Evolutionary conservation across 805 yeast species (phyloP).

Genomic region (Yarrowia osloensis): DNA sequence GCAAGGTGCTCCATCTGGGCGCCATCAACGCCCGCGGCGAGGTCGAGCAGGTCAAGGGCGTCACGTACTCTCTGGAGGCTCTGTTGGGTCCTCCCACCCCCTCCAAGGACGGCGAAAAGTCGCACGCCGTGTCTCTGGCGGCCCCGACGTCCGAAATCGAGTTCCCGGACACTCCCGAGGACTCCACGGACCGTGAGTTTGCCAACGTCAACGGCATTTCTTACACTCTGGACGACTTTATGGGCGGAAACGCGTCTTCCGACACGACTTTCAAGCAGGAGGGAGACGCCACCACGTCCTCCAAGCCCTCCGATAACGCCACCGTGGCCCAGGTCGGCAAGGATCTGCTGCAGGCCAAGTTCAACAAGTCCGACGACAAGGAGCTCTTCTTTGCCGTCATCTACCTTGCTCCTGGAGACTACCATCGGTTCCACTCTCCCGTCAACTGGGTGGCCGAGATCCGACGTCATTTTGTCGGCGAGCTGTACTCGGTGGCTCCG

Average conservation of each 20-base stretch:
- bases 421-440: slow-evolving; percentile 96
- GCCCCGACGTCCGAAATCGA: slow-evolving; percentile 35
- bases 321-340: slow-evolving; percentile 35
- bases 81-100: slow-evolving; percentile 59
- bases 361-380: slow-evolving; percentile 47
- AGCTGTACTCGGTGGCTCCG: slow-evolving; percentile 93
- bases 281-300: slow-evolving; percentile 62
- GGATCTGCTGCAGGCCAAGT: slow-evolving; percentile 37
- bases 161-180: slow-evolving; percentile 43
- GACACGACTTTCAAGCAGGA: slow-evolving; percentile 56
- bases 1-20: slow-evolving; percentile 84
- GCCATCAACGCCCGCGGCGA: slow-evolving; percentile 65
- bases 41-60: slow-evolving; percentile 95
- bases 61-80: slow-evolving; percentile 88
- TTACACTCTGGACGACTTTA: slow-evolving; percentile 65
- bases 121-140: not conserved
- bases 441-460: slow-evolving; percentile 91
- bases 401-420: slow-evolving; percentile 97
- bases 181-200: slow-evolving; percentile 65
- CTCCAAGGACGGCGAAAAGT: not conserved
- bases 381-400: slow-evolving; percentile 85
- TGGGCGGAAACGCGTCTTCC: slow-evolving; percentile 57
- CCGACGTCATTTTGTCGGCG: slow-evolving; percentile 95
- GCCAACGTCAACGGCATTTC: slow-evolving; percentile 77
- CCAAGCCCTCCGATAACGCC: slow-evolving; percentile 37